phyloP scores from a whole-genome alignment of 768 basidiomycete species.

The Butyriboletus loyo region DNA sequence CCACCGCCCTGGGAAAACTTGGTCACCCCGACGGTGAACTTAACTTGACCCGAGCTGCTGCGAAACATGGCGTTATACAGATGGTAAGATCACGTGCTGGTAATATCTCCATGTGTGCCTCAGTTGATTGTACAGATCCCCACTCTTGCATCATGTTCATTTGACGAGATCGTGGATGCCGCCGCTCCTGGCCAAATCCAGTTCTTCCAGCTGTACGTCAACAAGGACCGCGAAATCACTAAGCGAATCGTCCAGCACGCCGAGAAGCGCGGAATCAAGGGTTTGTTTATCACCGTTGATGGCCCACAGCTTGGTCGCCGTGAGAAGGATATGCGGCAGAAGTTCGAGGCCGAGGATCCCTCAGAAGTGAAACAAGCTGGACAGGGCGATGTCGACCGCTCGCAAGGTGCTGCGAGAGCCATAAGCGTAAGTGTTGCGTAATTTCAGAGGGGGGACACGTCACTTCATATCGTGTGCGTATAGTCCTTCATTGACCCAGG shows the following conservation, averaged over 20 bases:
- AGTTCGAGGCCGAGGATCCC: conserved; percentile 74
- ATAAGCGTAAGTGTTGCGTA: conserved; percentile 63
- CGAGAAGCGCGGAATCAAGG: conserved; percentile 87
- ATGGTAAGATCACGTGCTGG: conserved; percentile 43
- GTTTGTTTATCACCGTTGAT: conserved; percentile 95
- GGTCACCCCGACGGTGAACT: conserved; percentile 96
- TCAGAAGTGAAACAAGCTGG: conserved; percentile 43
- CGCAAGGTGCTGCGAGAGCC: conserved; percentile 91
- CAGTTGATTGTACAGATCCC: conserved; percentile 62
- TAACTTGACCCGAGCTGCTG: conserved; percentile 85
- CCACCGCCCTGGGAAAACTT: conserved; percentile 88
- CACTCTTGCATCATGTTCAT: conserved; percentile 91
- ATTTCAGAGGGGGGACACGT: background rate
- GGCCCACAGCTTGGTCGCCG: conserved; percentile 93
- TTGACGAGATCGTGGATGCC: conserved; percentile 92
- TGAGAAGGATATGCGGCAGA: conserved; percentile 97
- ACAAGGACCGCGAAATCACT: conserved; percentile 83
- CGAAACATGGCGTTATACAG: conserved; percentile 70
- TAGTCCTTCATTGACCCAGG: conserved; percentile 95
- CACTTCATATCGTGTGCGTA: background rate
- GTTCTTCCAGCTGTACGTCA: conserved; percentile 89
- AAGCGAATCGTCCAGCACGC: conserved; percentile 87
- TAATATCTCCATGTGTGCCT: background rate
- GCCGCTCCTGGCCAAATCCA: conserved; percentile 76
- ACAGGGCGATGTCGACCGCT: conserved; percentile 61